Base-by-base conservation (phyloP, 2,329 filamentous ascomycete genomes). In the Penicillium sp. region DNA sequence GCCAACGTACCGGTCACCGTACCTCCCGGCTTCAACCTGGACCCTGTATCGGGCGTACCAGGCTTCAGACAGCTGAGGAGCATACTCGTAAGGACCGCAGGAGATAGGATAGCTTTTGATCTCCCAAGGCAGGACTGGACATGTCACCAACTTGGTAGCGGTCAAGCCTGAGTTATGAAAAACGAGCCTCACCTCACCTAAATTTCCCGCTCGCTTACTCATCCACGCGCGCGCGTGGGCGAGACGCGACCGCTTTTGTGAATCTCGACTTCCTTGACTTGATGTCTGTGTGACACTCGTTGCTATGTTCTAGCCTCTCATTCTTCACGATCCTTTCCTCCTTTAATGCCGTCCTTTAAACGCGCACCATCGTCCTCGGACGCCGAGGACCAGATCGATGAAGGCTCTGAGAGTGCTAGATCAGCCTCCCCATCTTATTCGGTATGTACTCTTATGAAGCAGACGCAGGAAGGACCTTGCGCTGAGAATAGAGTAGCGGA, bases 271-370 rank as follows among this genome's bases (percentile, higher is more conserved):
- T 18, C 2, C 11, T 20, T 38, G 35, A 13, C 18, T 13, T 38
- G 33, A 18, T 35, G n/a, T 20, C 16, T 22, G 24, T 22, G 20
- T 25, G 11, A 28, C 22, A 18, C 20, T 33, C 1, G n/a, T 48
- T 24, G 35, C 44, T 14, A 56, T 51, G 47, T 9, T 31, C 39
- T 50, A 44, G 25, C 22, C 20, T 44, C 46, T 45, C 48, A 6
- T 20, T 24, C 13, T 33, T 22, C 14, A n/a, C 9, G 11, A 16
- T 30, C 31, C 39, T 27, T 46, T 58, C 10, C 33, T 7, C 14
- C 10, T 20, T 31, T 39, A 11, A 79, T 78, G 76, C 66, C 73
- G 43, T 70, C 73, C 20, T 56, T 66, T 44, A 78, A 78, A 60
- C 72, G 76, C n/a, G 44, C 55, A 30, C 70, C 71, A 51, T 56